Evolutionary conservation across 1,284 basidiomycete genomes (phyloP).

Genomic region (Marasmius sp.): DNA sequence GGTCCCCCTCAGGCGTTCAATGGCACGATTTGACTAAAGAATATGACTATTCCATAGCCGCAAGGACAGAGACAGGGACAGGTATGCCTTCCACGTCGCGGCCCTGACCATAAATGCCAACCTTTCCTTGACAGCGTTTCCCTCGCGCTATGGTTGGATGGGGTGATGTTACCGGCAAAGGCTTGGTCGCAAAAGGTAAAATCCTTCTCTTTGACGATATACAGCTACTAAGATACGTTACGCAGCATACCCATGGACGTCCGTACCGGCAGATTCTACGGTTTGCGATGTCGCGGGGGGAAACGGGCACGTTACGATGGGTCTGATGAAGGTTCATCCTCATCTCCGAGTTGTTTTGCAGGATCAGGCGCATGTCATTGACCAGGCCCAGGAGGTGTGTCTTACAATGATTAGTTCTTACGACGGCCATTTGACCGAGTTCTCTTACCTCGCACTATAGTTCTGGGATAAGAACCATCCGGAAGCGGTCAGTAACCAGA

Average conservation of each 20-base stretch:
- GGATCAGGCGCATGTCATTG: slow-evolving; percentile 40
- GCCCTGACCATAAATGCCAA: too few species aligned
- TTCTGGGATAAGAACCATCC: slow-evolving; percentile 9
- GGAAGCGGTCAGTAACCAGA: slow-evolving; percentile 30
- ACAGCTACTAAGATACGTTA: not conserved
- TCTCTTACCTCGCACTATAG: not conserved
- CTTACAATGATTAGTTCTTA: too few species aligned
- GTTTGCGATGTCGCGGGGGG: slow-evolving; percentile 53
- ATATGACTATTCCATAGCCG: too few species aligned
- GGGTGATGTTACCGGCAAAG: slow-evolving; percentile 15
- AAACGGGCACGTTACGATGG: slow-evolving; percentile 40
- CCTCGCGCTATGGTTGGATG: slow-evolving; percentile 28
- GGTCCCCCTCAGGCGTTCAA: too few species aligned
- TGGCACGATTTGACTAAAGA: too few species aligned
- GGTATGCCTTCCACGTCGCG: too few species aligned
- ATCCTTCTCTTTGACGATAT: too few species aligned
- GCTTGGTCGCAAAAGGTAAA: too few species aligned
- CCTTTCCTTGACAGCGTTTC: slow-evolving; percentile 18
- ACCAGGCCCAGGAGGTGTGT: slow-evolving; percentile 25
- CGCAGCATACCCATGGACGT: slow-evolving; percentile 45
- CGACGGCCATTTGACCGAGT: too few species aligned
- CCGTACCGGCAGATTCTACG: slow-evolving; percentile 30
- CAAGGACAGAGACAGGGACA: too few species aligned
- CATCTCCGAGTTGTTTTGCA: slow-evolving; percentile 44
- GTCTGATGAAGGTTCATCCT: slow-evolving; percentile 38